These are phyloP conservation scores for Suillus luteus DNA, from an alignment of 768 basidiomycete genomes.

Conservation along the genomic window DNA sequence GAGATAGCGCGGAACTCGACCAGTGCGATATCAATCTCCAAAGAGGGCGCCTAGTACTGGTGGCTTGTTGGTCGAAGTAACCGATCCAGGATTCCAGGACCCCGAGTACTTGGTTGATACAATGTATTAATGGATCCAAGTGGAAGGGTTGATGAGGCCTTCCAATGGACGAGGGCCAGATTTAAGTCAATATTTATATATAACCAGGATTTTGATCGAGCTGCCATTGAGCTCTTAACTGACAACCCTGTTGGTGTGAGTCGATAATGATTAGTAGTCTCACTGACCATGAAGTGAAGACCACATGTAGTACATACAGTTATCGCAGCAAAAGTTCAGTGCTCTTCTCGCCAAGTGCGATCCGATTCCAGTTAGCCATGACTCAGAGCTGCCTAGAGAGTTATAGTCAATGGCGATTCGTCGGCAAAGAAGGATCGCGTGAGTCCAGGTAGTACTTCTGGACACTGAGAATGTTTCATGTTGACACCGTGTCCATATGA, in stretches of 20 bases:
- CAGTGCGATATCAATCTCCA: not conserved
- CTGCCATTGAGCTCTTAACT: not conserved
- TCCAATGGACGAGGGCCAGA: not conserved
- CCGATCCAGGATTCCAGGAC: not conserved
- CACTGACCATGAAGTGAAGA: not conserved
- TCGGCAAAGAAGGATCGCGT: slow-evolving; percentile 9
- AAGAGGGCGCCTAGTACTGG: not conserved
- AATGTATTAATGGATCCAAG: not conserved
- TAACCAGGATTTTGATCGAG: not conserved
- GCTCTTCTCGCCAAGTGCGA: slow-evolving; percentile 19
- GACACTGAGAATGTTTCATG: slow-evolving; percentile 20
- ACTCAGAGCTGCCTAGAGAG: slow-evolving; percentile 17
- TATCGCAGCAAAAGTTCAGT: slow-evolving; percentile 15
- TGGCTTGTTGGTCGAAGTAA: not conserved
- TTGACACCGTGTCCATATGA: slow-evolving; percentile 17
- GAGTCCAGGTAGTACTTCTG: slow-evolving; percentile 22
- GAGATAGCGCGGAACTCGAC: not conserved
- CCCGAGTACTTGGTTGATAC: not conserved
- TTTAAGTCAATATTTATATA: not conserved
- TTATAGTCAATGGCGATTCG: slow-evolving; percentile 13
- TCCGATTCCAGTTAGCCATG: slow-evolving; percentile 22
- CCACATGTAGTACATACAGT: not conserved
- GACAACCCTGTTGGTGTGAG: not conserved
- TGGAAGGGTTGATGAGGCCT: not conserved
- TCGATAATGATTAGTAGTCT: not conserved